These are phyloP conservation scores for Gamsiella multidivaricata DNA, from an alignment of 192 early-diverging fungal genomes.

Conservation along the genomic window DNA sequence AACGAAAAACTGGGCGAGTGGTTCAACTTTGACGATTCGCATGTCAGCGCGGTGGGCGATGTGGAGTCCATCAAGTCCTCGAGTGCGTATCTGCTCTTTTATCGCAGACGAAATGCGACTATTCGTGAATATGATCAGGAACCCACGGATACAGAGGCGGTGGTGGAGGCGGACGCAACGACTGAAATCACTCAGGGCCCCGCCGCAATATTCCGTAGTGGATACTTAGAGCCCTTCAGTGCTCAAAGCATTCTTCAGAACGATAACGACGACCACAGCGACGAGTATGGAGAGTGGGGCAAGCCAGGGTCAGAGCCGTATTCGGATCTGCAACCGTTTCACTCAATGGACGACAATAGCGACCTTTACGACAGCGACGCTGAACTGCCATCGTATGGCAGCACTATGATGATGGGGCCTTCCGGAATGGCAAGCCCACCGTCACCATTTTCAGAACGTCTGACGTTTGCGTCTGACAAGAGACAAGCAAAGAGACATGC, in stretches of 20 bases:
- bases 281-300: conserved; percentile 21
- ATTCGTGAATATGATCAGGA: conserved; percentile 38
- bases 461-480: conserved; percentile 6
- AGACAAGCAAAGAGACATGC: conserved; percentile 14
- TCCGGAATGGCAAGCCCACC: conserved; percentile 28
- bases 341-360: background rate
- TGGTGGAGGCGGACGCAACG: background rate
- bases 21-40: conserved; percentile 89
- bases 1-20: conserved; percentile 73
- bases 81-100: conserved; percentile 47
- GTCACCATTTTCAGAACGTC: conserved; percentile 12
- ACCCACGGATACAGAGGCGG: conserved; percentile 1
- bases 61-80: conserved; percentile 41
- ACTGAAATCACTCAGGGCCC: no score
- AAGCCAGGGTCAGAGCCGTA: conserved; percentile 13
- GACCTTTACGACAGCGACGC: conserved; percentile 6
- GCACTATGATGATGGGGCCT: conserved; percentile 23
- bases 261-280: conserved; percentile 4
- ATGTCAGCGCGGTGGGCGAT: conserved; percentile 56
- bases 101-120: conserved; percentile 33
- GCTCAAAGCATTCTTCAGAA: background rate
- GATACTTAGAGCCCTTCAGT: background rate
- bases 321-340: conserved; percentile 3
- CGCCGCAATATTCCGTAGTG: no score
- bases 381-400: conserved; percentile 10